Evolutionary conservation across 2,329 filamentous ascomycete species (phyloP), one percentile per base, ranked within the genome.

Genomic region (Fusarium oxysporum): DNA sequence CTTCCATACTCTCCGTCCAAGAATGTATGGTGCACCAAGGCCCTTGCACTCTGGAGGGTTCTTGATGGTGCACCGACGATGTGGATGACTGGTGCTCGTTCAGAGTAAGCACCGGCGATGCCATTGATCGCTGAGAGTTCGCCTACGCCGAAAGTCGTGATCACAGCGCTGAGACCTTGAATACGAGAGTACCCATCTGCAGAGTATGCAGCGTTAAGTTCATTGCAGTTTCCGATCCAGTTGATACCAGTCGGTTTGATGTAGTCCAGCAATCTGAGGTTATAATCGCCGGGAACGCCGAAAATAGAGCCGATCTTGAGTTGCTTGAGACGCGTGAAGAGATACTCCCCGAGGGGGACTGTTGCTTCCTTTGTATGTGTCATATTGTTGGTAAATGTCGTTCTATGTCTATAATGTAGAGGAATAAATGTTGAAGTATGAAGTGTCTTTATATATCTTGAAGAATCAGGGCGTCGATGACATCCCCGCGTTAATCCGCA

Each of bases 141-240:
- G 9, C 65, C 65, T 1, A 68, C 65, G 3, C 65, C 65, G 50
- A 68, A 68, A 1, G 65, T 68, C 0, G 65, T 68, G 13, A 68
- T 37, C 6, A 68, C 65, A 0, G 59, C 65, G 1, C 63, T 59
- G 5, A 68, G 40, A 8, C 47, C 43, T 5, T 68, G 40, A 0
- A 68, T 68, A 0, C 65, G 54, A 6, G 63, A 68, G 41, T 68
- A 68, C 1, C 54, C 65, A n/a, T 68, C 63, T 14, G 65, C 63
- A 6, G 65, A 17, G 3, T 68, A 68, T 1, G 65, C 55, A 1
- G 65, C 65, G 8, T 68, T 68, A 1, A 68, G 62, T 3, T 68
- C 65, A 6, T 68, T 68, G 55, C 65, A 68, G 37, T 68, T 68
- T 5, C 65, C 65, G 9, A 68, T 19, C 65, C 65, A 68, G 10